A percentile compares a stretch with the other conserved stretches of the same genome.
phyloP scores from a whole-genome alignment of 441 rosid species.

The Brassica hybrid region DNA sequence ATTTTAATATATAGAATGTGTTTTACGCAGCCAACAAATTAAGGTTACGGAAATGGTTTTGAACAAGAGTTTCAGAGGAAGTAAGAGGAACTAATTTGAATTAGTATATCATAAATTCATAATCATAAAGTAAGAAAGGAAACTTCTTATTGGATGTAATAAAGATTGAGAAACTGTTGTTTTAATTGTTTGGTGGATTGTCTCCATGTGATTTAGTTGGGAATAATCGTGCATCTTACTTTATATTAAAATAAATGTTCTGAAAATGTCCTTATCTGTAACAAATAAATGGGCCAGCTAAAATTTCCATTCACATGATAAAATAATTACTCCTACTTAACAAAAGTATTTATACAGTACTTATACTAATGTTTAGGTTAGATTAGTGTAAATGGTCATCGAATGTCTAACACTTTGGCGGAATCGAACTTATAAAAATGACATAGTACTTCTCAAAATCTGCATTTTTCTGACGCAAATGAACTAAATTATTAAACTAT shows the following conservation, averaged over 20 bases:
- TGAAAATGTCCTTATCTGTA: conserved; percentile 42
- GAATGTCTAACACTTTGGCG: conserved; percentile 43
- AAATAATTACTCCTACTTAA: conserved; percentile 5
- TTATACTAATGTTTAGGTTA: conserved; percentile 20
- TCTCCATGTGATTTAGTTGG: conserved; percentile 45
- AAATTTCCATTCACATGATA: conserved; percentile 33
- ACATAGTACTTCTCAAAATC: conserved; percentile 22
- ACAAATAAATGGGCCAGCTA: conserved; percentile 44
- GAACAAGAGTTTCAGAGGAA: not conserved
- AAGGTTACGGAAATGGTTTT: not conserved
- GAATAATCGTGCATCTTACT: conserved; percentile 45
- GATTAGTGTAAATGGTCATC: conserved; percentile 35
- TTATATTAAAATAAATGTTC: conserved; percentile 15
- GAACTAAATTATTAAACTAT: conserved; percentile 1
- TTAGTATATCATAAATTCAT: not conserved
- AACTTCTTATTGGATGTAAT: conserved; percentile 4
- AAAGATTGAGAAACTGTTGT: conserved; percentile 35
- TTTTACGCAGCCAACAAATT: not conserved
- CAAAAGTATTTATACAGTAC: conserved; percentile 28
- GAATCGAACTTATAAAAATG: conserved; percentile 7
- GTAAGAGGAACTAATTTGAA: not conserved
- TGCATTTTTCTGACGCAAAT: conserved; percentile 33
- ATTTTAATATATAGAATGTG: not conserved
- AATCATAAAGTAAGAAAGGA: conserved; percentile 13
- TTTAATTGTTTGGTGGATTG: conserved; percentile 42